These are phyloP conservation scores for Chlamydomonas schloesseri DNA, from an alignment of 139 green algal species.

Conservation along the genomic window DNA sequence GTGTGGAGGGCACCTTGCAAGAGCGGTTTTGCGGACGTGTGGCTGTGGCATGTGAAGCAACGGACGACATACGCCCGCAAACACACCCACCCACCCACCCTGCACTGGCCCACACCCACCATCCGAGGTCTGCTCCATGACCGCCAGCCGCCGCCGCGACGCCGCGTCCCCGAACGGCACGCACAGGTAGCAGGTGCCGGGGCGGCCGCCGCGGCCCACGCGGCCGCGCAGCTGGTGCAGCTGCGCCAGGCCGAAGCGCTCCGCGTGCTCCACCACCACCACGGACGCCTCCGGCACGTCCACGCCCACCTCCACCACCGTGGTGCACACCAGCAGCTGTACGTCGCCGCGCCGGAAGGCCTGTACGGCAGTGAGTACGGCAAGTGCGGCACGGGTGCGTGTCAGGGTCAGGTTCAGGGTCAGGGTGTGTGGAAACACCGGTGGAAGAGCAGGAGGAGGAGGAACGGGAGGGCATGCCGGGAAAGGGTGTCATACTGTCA, in stretches of 20 bases:
- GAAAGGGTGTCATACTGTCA: no score
- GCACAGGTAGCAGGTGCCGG: constrained; percentile 11
- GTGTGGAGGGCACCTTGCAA: no score
- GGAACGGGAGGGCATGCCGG: no score
- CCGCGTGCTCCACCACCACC: constrained; percentile 95
- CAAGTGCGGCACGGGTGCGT: constrained; percentile 29
- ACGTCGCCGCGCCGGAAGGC: constrained; percentile 74
- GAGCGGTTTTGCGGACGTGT: no score
- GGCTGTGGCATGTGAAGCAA: no score
- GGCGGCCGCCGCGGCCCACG: constrained; percentile 72
- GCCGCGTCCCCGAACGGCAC: constrained; percentile 1
- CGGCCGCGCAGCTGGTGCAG: constrained; percentile 95
- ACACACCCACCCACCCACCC: background rate
- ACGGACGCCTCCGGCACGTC: constrained; percentile 90
- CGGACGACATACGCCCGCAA: no score
- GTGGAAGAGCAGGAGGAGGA: no score
- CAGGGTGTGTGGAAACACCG: no score
- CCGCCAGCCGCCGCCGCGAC: constrained; percentile 2
- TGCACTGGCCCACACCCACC: constrained; percentile 12
- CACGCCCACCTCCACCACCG: constrained; percentile 94
- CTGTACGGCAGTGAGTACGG: no score
- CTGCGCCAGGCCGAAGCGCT: constrained; percentile 94
- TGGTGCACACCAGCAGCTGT: constrained; percentile 85
- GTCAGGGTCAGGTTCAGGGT: no score
- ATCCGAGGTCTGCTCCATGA: constrained; percentile 29